Conservation (phyloP, 805 yeast genomes). For the Yamadazyma nakazawae region DNA sequence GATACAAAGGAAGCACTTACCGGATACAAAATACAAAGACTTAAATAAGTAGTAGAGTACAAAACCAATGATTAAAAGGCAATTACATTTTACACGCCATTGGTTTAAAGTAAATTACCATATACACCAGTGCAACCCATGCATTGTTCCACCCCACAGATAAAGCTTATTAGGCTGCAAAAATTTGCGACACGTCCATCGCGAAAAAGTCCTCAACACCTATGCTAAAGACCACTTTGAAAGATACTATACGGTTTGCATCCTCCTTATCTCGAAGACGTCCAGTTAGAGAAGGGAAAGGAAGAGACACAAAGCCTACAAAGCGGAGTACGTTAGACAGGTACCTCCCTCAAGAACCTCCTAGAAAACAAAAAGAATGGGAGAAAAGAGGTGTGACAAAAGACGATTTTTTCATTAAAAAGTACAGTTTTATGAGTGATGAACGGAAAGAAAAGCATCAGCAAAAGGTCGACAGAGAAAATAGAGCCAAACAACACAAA, state of each 20-base stretch:
- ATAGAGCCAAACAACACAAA: slow-evolving; percentile 7
- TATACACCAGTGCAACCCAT: neutral
- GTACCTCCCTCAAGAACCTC: slow-evolving; percentile 20
- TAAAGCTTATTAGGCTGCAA: neutral
- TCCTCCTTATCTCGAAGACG: slow-evolving; percentile 1
- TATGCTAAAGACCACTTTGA: neutral
- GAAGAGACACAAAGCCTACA: neutral
- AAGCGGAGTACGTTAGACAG: slow-evolving; percentile 21
- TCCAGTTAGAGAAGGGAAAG: neutral
- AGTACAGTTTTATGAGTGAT: slow-evolving; percentile 23
- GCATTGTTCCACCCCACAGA: neutral
- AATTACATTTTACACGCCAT: too few relatives aligned
- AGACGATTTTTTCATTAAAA: slow-evolving; percentile 37
- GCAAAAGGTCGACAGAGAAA: slow-evolving; percentile 9
- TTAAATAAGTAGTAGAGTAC: too few relatives aligned
- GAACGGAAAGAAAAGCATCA: slow-evolving; percentile 7
- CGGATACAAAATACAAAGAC: too few relatives aligned
- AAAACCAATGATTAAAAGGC: too few relatives aligned
- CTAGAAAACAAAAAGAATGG: slow-evolving; percentile 28
- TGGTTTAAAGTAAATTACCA: too few relatives aligned
- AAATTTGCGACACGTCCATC: neutral
- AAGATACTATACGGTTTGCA: neutral
- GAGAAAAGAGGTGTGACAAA: slow-evolving; percentile 33
- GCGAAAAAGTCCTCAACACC: slow-evolving; percentile 2
- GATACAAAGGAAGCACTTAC: too few relatives aligned